Base-by-base conservation (phyloP, 1,284 basidiomycete genomes). In the Marasmius sp. region DNA sequence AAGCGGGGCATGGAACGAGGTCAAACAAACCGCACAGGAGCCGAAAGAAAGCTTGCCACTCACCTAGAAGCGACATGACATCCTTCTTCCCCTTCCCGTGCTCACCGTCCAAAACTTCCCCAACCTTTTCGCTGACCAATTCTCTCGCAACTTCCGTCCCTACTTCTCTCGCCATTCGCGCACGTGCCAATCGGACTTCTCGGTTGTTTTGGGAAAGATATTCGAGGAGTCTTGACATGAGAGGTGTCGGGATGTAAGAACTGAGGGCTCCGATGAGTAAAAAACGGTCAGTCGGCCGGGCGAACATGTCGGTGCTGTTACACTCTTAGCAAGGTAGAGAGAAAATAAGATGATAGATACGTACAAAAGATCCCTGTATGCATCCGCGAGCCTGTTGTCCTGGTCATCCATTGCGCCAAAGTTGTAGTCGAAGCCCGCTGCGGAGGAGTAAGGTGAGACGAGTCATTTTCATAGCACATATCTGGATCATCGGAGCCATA, bases 391-490 rank as follows among this genome's bases (percentile, higher is more conserved):
- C 22, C 74, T 74, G 64, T 79, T 79, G 53, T 70, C 72, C 36
- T 64, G 76, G 64, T 74, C 71, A 57, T 70, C 71, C 52, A 74
- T 65, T 51, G 72, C 68, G 18, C 70, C 70, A 50, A 82, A 81
- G 36, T 73, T 69, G 62, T 80, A 74, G 56, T 79, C 79, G 59
- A 82, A 83, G 47, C 76, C 79, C 58, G 74, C 80, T 81, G 5
- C 5, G 5, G 27, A 27, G 47, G 49, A 48, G 49, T 57, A 27
- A 27, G 27, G 27, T 27, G 5, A 27, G 27, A 27, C 27, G 27
- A 27, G 2, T 27, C 27, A 27, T 27, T 5, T 27, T 2, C 2
- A 27, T n/a, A 27, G 27, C 5, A 27, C 27, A 27, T 27, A 27
- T 27, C 27, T 27, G 27, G 27, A 27, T 27, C 27, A 27, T 27